Evolutionary conservation across 2,329 filamentous ascomycete species (phyloP), one percentile per base, ranked within the genome.

Genomic region (Emmonsiellopsis sp.): DNA sequence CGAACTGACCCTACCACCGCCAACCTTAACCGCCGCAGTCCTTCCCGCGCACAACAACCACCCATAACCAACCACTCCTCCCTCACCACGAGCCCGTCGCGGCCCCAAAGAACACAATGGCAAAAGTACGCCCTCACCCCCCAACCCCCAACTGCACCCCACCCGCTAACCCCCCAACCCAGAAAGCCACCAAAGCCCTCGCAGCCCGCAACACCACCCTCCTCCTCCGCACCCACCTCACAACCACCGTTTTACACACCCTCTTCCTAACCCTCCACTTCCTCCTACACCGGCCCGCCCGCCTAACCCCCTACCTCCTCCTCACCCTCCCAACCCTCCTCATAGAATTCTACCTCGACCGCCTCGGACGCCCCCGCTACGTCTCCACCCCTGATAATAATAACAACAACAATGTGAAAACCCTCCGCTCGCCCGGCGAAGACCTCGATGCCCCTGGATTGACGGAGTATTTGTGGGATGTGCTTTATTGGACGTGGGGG

Each of bases 381-480:
- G 81, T 83, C 59, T 68, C 83, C 21, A 72, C 74, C 47, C 79
- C 77, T 11, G 44, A 17, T 14, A 14, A 33, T 2, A 17, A 17
- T 17, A 17, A 2, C 6, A 31, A 4, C 32, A 9, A 32, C 27
- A n/a, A 32, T n/a, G 42, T 10, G 0, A 27, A 8, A 27, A 77
- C 84, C n/a, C 76, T 97, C 57, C 84, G 82, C 67, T 82, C 79
- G 34, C 77, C 88, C 0, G 92, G 93, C 43, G 91, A 97, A 68
- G 93, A 98, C 68, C 81, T 98, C 50, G 83, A 87, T 51, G 88
- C 89, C 8, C 80, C 85, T 36, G 93, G 93, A 4, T 74, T 98
- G 75, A 97, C 92, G 9, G 93, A 96, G 73, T 97, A 94, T 76
- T 88, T 97, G 86, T 98, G 95, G 80, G 93, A 98, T 72, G 82